A percentile compares a stretch with the other conserved stretches of the same genome.
Evolutionary conservation across 768 basidiomycete genomes (phyloP).

Genomic region (Leucosporidium scottii): DNA sequence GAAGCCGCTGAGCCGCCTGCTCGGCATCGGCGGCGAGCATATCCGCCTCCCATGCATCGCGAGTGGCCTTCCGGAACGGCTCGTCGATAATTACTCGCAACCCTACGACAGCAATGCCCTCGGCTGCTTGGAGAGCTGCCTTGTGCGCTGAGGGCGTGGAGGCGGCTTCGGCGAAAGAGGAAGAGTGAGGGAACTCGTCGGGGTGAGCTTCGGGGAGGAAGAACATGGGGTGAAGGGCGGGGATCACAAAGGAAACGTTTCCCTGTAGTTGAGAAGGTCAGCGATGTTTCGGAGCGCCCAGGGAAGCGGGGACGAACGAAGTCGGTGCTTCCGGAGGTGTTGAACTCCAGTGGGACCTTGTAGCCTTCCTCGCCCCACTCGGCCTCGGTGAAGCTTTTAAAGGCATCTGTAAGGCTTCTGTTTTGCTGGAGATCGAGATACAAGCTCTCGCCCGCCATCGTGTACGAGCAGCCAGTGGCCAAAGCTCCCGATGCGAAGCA

Average conservation of each 20-base stretch:
- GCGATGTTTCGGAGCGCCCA: not conserved
- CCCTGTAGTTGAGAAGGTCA: not conserved
- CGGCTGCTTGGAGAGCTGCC: not conserved
- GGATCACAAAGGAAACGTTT: not conserved
- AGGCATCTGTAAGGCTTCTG: not conserved
- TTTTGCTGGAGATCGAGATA: not conserved
- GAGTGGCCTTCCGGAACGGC: not conserved
- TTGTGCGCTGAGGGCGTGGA: not conserved
- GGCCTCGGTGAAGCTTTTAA: not conserved
- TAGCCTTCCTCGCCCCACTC: not conserved
- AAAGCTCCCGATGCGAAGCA: constrained; percentile 1
- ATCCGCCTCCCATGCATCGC: not conserved
- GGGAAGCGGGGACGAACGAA: not conserved
- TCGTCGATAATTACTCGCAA: not conserved
- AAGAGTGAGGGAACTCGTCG: not conserved
- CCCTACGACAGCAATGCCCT: not conserved
- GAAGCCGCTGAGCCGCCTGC: not conserved
- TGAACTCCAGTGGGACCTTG: not conserved
- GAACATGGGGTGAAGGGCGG: not conserved
- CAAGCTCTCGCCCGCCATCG: not conserved
- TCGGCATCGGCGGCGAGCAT: not conserved
- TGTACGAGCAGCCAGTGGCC: not conserved
- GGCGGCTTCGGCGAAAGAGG: not conserved
- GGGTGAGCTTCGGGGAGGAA: not conserved
- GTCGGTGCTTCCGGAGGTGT: not conserved